These are phyloP conservation scores for Cyclotella choctawhatcheeana DNA, from an alignment of 108 stramenopile genomes.

Conservation along the genomic window DNA sequence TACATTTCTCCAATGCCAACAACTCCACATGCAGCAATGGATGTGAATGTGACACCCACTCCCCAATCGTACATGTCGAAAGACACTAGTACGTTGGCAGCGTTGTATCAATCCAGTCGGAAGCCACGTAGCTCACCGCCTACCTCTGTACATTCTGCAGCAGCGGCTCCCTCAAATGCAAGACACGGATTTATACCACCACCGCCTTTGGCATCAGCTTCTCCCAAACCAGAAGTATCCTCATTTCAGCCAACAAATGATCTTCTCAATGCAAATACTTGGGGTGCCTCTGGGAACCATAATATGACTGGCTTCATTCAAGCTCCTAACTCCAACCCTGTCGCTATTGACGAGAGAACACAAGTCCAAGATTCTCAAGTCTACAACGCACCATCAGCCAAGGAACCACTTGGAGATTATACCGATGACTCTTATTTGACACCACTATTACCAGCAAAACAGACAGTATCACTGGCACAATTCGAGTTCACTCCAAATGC, in stretches of 20 bases:
- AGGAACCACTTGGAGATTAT: not conserved
- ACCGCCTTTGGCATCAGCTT: slow-evolving; percentile 11
- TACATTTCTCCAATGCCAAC: no score
- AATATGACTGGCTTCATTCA: not conserved
- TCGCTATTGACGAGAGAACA: not conserved
- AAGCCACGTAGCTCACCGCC: slow-evolving; percentile 7
- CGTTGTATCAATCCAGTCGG: slow-evolving; percentile 30
- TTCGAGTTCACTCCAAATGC: not conserved
- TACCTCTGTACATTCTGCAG: not conserved
- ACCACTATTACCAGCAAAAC: not conserved
- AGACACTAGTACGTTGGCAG: no score
- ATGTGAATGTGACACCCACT: no score
- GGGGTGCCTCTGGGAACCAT: slow-evolving; percentile 11
- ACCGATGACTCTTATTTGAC: not conserved
- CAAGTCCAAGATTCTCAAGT: not conserved
- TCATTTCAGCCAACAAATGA: not conserved
- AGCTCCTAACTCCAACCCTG: slow-evolving; percentile 1
- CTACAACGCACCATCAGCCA: not conserved
- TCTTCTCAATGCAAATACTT: not conserved
- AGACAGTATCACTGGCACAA: not conserved
- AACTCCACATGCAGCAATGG: no score
- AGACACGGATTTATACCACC: slow-evolving; percentile 8
- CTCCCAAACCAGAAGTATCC: not conserved
- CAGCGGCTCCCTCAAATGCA: not conserved
- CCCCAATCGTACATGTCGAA: no score